Evolutionary conservation across 192 early-diverging fungal species (phyloP).

Genomic region (Coemansia javaensis): DNA sequence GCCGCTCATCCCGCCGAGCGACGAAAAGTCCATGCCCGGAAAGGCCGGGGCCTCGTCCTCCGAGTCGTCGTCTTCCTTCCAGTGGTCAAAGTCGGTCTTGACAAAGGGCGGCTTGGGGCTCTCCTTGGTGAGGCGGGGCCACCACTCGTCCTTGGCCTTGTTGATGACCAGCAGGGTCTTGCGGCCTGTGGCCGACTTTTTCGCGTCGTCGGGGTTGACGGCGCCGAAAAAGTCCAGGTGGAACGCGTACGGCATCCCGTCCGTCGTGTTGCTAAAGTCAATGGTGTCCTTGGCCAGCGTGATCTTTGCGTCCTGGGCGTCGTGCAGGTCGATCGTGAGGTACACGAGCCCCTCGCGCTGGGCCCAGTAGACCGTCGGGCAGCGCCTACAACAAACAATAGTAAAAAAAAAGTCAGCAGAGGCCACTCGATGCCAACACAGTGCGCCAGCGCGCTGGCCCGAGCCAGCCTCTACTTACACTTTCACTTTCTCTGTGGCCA

Average conservation of each 20-base stretch:
- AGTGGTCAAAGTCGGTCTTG: conserved; percentile 87
- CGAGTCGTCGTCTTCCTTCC: conserved; percentile 93
- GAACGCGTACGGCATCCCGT: conserved; percentile 64
- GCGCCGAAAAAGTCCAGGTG: conserved; percentile 68
- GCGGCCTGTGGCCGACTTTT: conserved; percentile 62
- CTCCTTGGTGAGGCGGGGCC: conserved; percentile 79
- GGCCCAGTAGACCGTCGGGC: conserved; percentile 83
- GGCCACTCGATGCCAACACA: too few relatives aligned
- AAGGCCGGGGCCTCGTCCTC: conserved; percentile 60
- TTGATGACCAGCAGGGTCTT: conserved; percentile 62
- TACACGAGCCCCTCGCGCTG: conserved; percentile 77
- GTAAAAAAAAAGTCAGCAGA: not conserved
- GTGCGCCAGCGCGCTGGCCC: too few relatives aligned
- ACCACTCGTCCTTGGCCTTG: conserved; percentile 73
- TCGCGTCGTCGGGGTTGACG: conserved; percentile 69
- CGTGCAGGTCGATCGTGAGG: conserved; percentile 75
- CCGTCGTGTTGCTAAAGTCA: conserved; percentile 61
- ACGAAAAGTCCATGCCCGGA: conserved; percentile 64
- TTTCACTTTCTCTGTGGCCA: too few relatives aligned
- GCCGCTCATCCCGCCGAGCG: conserved; percentile 39
- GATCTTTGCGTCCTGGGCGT: conserved; percentile 53
- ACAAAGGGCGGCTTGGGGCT: conserved; percentile 63
- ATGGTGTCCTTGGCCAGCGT: conserved; percentile 19
- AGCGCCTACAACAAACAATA: conserved; percentile 17
- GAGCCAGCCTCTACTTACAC: too few relatives aligned